Base-by-base conservation (phyloP, 2,329 filamentous ascomycete genomes). In the Drechslerella coelobrocha region DNA sequence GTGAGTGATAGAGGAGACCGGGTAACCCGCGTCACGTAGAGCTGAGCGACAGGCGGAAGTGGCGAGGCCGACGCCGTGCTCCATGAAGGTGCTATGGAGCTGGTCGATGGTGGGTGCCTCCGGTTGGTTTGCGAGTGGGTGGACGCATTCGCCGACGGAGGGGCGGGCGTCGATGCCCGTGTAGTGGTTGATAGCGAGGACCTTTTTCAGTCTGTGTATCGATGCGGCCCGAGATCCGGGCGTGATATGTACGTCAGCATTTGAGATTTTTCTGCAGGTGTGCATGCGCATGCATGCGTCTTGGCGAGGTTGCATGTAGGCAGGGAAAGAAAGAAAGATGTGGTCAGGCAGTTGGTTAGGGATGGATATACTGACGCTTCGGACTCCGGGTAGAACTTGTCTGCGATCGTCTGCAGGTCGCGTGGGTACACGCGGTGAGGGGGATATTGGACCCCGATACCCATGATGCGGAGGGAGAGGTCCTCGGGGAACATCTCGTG, bases 111-210 rank as follows among this genome's bases (percentile, higher is more conserved):
- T 81, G 0, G 85, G 85, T 0, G 83, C 80, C 14, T 9, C 29
- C 60, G 76, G 74, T 75, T 83, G 79, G 77, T 88, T 89, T 29
- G 86, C 85, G 29, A 86, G 73, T 0, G 85, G 85, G 75, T 88
- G 85, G 65, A 86, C 84, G 9, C 84, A 82, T 2, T 81, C 83
- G 63, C 85, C 86, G 74, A 89, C 83, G 10, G 86, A 86, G 10
- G 86, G 86, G 56, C 86, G 84, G 29, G 81, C 79, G 55, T 88
- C 86, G 68, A 88, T 88, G 68, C 86, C 86, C 0, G 86, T 89
- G 74, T 82, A 87, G 61, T 82, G 81, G 78, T 88, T 89, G 76
- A 88, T 87, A 14, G 82, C 80, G 60, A 86, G 81, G 24, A 88
- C 83, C 76, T 88, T 88, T 71, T 81, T 81, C 83, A 88, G 86